Percentiles rank a stretch among this genome's conserved stretches.
These are phyloP conservation scores for Saprolegnia parasitica DNA, from an alignment of 352 stramenopile genomes.

Conservation along the genomic window DNA sequence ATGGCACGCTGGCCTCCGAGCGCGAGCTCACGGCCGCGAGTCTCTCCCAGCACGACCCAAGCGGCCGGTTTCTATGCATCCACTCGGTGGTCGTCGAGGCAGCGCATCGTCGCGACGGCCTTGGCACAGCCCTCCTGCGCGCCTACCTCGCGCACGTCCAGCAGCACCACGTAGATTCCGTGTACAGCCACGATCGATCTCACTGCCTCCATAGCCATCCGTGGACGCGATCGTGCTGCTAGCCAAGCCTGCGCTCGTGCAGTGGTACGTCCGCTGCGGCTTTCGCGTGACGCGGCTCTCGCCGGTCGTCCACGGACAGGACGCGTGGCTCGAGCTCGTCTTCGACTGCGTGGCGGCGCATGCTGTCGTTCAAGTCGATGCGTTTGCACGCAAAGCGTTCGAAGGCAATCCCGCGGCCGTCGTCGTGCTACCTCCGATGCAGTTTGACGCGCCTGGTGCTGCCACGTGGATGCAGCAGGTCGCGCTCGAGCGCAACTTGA, in stretches of 20 bases:
- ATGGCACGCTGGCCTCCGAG: slow-evolving; percentile 58
- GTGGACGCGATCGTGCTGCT: slow-evolving; percentile 77
- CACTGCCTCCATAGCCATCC: slow-evolving; percentile 32
- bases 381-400: slow-evolving; percentile 57
- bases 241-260: slow-evolving; percentile 71
- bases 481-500: slow-evolving; percentile 88
- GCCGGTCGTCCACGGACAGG: slow-evolving; percentile 68
- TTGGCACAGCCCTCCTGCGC: slow-evolving; percentile 75
- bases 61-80: slow-evolving; percentile 77
- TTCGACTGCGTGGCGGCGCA: slow-evolving; percentile 42
- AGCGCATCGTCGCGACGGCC: slow-evolving; percentile 58
- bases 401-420: slow-evolving; percentile 89
- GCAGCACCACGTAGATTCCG: slow-evolving; percentile 28
- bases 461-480: slow-evolving; percentile 62
- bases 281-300: slow-evolving; percentile 64
- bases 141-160: slow-evolving; percentile 65
- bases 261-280: slow-evolving; percentile 77
- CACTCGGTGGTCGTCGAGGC: slow-evolving; percentile 81
- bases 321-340: slow-evolving; percentile 74
- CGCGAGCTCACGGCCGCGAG: slow-evolving; percentile 54
- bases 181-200: background rate
- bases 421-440: slow-evolving; percentile 47
- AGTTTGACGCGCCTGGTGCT: slow-evolving; percentile 34
- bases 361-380: slow-evolving; percentile 54
- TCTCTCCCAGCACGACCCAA: slow-evolving; percentile 73